Evolutionary conservation across 805 yeast species (phyloP).

Genomic region (Lipomyces spencermartinsiae): DNA sequence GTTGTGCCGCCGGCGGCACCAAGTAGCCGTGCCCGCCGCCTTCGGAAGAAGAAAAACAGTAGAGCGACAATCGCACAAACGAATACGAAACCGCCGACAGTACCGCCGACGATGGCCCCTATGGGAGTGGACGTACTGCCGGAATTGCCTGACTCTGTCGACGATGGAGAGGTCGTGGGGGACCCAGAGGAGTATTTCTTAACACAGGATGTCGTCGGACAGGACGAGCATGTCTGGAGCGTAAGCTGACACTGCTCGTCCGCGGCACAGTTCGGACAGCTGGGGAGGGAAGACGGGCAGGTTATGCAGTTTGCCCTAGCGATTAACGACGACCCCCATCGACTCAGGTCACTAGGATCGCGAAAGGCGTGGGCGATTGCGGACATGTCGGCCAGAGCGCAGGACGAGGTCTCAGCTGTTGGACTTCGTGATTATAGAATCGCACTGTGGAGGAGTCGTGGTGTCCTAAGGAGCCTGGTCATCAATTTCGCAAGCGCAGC

Average conservation of each 20-base stretch:
- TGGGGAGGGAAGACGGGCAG: constrained; percentile 47
- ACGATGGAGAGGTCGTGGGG: constrained; percentile 9
- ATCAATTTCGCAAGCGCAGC: neutral
- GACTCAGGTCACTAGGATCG: neutral
- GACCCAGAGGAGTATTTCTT: constrained; percentile 36
- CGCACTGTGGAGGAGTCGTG: neutral
- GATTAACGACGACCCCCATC: constrained; percentile 7
- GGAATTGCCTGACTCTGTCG: constrained; percentile 13
- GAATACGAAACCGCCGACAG: constrained; percentile 65
- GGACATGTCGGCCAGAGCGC: neutral
- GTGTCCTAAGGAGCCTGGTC: neutral
- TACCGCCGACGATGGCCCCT: constrained; percentile 77
- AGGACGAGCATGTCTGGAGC: constrained; percentile 60
- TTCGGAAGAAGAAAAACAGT: constrained; percentile 48
- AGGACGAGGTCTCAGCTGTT: neutral
- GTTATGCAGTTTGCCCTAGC: constrained; percentile 41
- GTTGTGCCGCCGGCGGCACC: constrained; percentile 47
- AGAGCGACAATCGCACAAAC: constrained; percentile 50
- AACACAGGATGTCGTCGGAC: constrained; percentile 63
- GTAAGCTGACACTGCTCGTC: constrained; percentile 63
- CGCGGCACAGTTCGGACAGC: constrained; percentile 62
- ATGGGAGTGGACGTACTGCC: constrained; percentile 38
- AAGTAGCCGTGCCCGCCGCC: constrained; percentile 39
- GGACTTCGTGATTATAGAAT: neutral
- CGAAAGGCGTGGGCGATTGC: neutral